Evolutionary conservation across 2,329 filamentous ascomycete species (phyloP), one percentile per base, ranked within the genome.

Genomic region (Xylariaceae sp.): DNA sequence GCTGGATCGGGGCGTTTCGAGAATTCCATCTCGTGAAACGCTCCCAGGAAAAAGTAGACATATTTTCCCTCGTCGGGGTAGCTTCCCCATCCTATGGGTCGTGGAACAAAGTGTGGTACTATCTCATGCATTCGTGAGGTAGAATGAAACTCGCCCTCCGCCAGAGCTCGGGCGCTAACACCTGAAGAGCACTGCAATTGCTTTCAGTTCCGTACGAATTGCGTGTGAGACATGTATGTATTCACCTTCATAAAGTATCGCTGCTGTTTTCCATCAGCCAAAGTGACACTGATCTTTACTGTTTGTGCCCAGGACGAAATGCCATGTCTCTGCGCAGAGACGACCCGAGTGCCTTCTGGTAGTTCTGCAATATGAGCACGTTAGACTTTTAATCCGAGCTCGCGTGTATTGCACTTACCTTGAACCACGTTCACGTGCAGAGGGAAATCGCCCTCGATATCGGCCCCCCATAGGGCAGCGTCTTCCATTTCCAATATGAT

Each of bases 11-110:
- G 55, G 3, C 36, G 22, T 10, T 33, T 42, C 9, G 31, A 31
- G 18, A 52, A 12, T n/a, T 58, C 48, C 55, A 61, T 58, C 13
- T 58, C 53, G 38, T 54, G 50, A 34, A 57, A 61, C 31, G 47
- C 50, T 22, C 40, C 42, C 2, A 60, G 16, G 42, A 48, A 55
- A 47, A 61, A 60, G 44, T 54, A 57, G 3, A 53, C 47, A 16
- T 41, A 10, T 6, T 31, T 17, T 11, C 45, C 31, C 6, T 45
- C 50, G 19, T 55, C 45, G 6, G 36, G 16, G 36, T 58, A 60
- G 12, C 45, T 42, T 14, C 55, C 57, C 48, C 48, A 53, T 28
- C 55, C 57, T 13, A 14, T 10, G 9, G 55, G 22, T 16, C 54
- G 53, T 5, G 57, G 55, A 6, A 48, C 51, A 22, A 53, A 45